Percentiles rank a stretch among this genome's conserved stretches.
phyloP scores from a whole-genome alignment of 2,329 filamentous ascomycete genomes.

The Xylariaceae sp. region DNA sequence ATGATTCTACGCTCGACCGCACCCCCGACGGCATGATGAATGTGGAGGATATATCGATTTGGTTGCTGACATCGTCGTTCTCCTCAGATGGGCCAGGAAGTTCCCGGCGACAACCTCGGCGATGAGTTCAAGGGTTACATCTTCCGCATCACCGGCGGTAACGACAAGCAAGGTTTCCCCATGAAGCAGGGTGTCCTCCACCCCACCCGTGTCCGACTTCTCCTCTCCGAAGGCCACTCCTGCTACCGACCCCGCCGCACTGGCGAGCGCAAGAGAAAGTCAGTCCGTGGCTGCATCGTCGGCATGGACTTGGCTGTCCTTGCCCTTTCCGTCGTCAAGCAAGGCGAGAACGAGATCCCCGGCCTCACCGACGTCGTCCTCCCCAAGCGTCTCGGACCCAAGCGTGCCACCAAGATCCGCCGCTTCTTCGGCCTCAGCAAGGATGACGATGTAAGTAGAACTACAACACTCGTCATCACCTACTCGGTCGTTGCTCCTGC shows the following conservation, averaged over 20 bases:
- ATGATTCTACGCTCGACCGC: background rate
- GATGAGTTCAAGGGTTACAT: slow-evolving; percentile 99
- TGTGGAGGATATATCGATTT: slow-evolving; percentile 1
- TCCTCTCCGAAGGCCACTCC: slow-evolving; percentile 93
- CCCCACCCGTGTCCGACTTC: slow-evolving; percentile 95
- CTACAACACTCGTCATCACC: slow-evolving; percentile 62
- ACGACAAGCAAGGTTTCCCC: slow-evolving; percentile 99
- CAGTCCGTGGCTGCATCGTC: slow-evolving; percentile 97
- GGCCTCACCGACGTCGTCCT: slow-evolving; percentile 96
- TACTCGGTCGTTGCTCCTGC: slow-evolving; percentile 51
- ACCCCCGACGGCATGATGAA: no score
- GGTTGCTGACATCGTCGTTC: slow-evolving; percentile 31
- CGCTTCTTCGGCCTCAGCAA: slow-evolving; percentile 99
- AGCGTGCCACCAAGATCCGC: slow-evolving; percentile 99
- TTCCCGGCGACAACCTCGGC: slow-evolving; percentile 88
- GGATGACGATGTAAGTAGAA: slow-evolving; percentile 97
- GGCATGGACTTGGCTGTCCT: slow-evolving; percentile 92
- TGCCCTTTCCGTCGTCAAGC: slow-evolving; percentile 94
- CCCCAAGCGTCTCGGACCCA: slow-evolving; percentile 98
- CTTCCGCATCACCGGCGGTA: slow-evolving; percentile 98
- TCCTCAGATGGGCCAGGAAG: slow-evolving; percentile 76
- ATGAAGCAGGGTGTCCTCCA: slow-evolving; percentile 99
- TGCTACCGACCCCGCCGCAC: slow-evolving; percentile 98
- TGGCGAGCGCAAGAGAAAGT: slow-evolving; percentile 99
- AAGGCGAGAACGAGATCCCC: slow-evolving; percentile 90